Conservation (phyloP, 2,329 filamentous ascomycete genomes). For the Ceratocystis papillata region DNA sequence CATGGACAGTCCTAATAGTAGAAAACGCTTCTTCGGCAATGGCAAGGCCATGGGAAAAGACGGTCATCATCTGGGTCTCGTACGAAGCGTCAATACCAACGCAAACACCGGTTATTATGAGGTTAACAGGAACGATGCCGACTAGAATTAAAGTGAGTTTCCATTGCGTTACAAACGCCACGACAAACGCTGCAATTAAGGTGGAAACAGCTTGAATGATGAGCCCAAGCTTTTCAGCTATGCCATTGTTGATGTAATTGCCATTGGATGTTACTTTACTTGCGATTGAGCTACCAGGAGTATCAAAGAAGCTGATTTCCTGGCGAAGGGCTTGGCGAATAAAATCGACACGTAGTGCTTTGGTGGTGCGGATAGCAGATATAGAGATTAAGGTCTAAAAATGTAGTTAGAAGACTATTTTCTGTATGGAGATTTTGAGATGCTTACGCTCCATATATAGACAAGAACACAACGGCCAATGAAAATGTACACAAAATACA, state of each 20-base stretch:
- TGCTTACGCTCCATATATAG: constrained; percentile 43
- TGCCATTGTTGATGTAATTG: constrained; percentile 37
- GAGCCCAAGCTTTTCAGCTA: constrained; percentile 38
- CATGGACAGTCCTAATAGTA: constrained; percentile 41
- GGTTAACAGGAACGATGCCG: constrained; percentile 37
- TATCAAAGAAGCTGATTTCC: constrained; percentile 47
- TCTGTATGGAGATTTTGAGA: background rate
- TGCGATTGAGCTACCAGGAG: constrained; percentile 35
- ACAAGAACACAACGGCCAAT: constrained; percentile 43
- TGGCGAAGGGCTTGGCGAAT: constrained; percentile 37
- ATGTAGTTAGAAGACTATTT: constrained; percentile 6
- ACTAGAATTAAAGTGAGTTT: constrained; percentile 38
- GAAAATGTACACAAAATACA: constrained; percentile 50
- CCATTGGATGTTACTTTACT: constrained; percentile 40
- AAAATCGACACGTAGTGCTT: constrained; percentile 33
- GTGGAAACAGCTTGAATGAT: constrained; percentile 35
- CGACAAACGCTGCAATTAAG: constrained; percentile 34
- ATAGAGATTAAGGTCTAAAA: constrained; percentile 32
- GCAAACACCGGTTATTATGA: constrained; percentile 34
- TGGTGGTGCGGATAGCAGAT: constrained; percentile 33
- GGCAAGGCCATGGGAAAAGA: constrained; percentile 36
- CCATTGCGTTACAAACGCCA: constrained; percentile 36
- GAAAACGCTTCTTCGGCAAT: constrained; percentile 42
- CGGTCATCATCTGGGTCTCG: constrained; percentile 37
- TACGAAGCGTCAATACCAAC: constrained; percentile 35